These are phyloP conservation scores for Xylaria venustula DNA, from an alignment of 495 filamentous ascomycete genomes.

Conservation along the genomic window DNA sequence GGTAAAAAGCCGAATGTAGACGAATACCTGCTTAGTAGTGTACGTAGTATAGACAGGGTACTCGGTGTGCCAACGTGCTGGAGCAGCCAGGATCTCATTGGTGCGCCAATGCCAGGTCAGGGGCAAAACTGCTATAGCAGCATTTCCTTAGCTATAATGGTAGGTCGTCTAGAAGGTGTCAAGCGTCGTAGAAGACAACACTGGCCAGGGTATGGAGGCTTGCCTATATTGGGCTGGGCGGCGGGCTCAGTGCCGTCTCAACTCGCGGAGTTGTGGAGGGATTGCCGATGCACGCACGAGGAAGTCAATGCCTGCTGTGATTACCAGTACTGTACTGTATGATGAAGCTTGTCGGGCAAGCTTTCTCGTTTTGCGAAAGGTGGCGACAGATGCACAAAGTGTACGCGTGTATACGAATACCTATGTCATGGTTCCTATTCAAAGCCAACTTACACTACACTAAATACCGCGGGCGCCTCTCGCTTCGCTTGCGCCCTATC, in stretches of 20 bases:
- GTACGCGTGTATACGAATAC: too few species aligned
- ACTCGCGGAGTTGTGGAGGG: not conserved
- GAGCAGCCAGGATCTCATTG: slow-evolving; percentile 1
- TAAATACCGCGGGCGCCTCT: too few species aligned
- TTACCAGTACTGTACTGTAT: not conserved
- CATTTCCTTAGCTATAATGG: not conserved
- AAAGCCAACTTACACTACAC: too few species aligned
- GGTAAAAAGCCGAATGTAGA: slow-evolving; percentile 1
- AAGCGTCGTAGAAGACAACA: not conserved
- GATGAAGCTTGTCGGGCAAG: not conserved
- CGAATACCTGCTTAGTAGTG: too few species aligned
- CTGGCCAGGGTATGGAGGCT: slow-evolving; percentile 6
- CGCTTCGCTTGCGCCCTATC: not conserved
- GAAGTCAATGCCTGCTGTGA: not conserved
- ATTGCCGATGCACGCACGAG: slow-evolving; percentile 1
- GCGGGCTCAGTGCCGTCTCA: not conserved
- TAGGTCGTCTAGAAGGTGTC: not conserved
- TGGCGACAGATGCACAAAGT: not conserved
- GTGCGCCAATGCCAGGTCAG: slow-evolving; percentile 5
- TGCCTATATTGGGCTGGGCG: slow-evolving; percentile 11
- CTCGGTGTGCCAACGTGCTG: not conserved
- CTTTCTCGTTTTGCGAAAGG: not conserved
- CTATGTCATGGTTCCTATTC: too few species aligned
- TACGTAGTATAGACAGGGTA: too few species aligned
- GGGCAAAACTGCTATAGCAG: slow-evolving; percentile 6